These are phyloP conservation scores for Bondarzewia mesenterica DNA, from an alignment of 1,284 basidiomycete genomes.

Conservation along the genomic window DNA sequence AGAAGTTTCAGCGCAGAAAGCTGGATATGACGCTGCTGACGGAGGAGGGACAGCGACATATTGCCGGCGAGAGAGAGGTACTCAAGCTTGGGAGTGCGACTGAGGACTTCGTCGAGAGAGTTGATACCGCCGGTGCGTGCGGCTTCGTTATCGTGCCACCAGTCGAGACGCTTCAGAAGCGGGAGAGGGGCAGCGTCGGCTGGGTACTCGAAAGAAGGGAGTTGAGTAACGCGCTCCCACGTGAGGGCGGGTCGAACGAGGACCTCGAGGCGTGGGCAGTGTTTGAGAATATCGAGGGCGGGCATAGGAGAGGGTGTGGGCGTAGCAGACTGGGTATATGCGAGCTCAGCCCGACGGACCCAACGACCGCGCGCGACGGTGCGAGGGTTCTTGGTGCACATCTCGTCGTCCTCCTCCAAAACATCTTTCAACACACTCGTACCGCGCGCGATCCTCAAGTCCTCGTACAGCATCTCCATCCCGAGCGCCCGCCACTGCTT, in stretches of 20 bases:
- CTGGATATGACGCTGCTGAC: slow-evolving; percentile 15
- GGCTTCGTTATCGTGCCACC: slow-evolving; percentile 40
- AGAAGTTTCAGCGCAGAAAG: slow-evolving; percentile 41
- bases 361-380: slow-evolving; percentile 21
- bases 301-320: slow-evolving; percentile 20
- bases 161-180: slow-evolving; percentile 55
- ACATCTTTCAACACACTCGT: slow-evolving; percentile 27
- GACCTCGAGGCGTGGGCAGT: slow-evolving; percentile 43
- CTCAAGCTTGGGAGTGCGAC: slow-evolving; percentile 41
- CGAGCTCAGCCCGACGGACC: slow-evolving; percentile 50
- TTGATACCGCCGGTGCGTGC: slow-evolving; percentile 60
- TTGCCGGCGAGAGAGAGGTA: slow-evolving; percentile 53
- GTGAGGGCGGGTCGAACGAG: slow-evolving; percentile 40
- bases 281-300: slow-evolving; percentile 34
- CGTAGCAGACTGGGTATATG: slow-evolving; percentile 45
- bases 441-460: slow-evolving; percentile 34
- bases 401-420: slow-evolving; percentile 16
- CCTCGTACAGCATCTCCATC: slow-evolving; percentile 37
- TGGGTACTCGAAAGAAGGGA: slow-evolving; percentile 45
- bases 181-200: slow-evolving; percentile 34
- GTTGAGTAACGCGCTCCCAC: slow-evolving; percentile 16
- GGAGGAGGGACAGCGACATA: slow-evolving; percentile 22
- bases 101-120: slow-evolving; percentile 44
- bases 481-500: slow-evolving; percentile 38
- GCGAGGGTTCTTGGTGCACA: not conserved